Percentiles rank a stretch among this genome's conserved stretches.
Evolutionary conservation across 768 basidiomycete species (phyloP).

Genomic region (Amylocystis lapponica): DNA sequence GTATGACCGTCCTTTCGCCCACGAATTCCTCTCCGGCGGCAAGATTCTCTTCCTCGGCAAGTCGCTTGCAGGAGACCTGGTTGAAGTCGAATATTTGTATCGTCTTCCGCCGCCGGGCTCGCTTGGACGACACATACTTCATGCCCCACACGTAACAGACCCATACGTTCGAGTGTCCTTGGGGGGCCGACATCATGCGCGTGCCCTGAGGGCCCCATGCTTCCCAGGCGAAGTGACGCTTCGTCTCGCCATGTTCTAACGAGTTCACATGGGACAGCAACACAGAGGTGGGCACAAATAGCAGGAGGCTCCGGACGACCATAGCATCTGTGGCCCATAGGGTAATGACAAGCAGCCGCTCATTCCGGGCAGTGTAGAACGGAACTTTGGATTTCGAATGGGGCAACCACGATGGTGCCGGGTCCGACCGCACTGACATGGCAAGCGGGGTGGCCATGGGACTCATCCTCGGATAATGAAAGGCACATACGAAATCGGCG

Average conservation of each 20-base stretch:
- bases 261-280: conserved; percentile 24
- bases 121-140: conserved; percentile 30
- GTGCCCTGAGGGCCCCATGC: conserved; percentile 47
- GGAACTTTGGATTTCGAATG: conserved; percentile 32
- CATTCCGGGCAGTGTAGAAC: conserved; percentile 37
- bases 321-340: conserved; percentile 28
- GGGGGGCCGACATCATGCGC: conserved; percentile 33
- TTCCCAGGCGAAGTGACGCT: conserved; percentile 35
- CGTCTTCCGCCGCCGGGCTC: conserved; percentile 11
- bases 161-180: conserved; percentile 36
- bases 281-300: conserved; percentile 39
- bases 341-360: conserved; percentile 44
- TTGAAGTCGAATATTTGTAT: conserved; percentile 50
- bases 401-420: conserved; percentile 41
- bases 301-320: conserved; percentile 26
- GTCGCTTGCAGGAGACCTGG: conserved; percentile 32
- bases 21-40: conserved; percentile 3
- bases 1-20: conserved; percentile 14
- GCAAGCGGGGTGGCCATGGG: conserved; percentile 22
- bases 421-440: conserved; percentile 48
- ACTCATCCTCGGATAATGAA: conserved; percentile 37
- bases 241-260: conserved; percentile 11
- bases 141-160: conserved; percentile 54
- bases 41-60: conserved; percentile 6
- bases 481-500: conserved; percentile 30